Evolutionary conservation across 2,329 filamentous ascomycete genomes (phyloP), one percentile per base, ranked within the genome.

Genomic region (Cercospora zeae-maydis): DNA sequence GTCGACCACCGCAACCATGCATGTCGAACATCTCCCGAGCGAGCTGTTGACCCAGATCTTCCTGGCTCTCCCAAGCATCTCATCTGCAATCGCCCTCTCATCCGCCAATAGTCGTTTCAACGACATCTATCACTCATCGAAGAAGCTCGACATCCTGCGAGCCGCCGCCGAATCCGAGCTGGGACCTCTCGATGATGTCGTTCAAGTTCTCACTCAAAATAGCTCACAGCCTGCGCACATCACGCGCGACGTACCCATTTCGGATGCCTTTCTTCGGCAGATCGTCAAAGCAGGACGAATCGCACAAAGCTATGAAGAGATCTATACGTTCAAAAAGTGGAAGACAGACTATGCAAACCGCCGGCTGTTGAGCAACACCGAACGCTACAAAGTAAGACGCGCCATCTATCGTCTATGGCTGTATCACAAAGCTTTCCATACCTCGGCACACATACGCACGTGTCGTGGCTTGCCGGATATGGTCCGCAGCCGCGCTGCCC

Each of bases 311-410:
- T 87, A 84, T 81, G 82, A 83, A 69, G 78, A 79, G n/a, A 79
- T 87, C n/a, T 88, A 86, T 69, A 84, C 84, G 0, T 79, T 83
- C 71, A 85, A 86, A 74, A 86, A 86, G 72, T 88, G 85, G 85
- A 86, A 85, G 68, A 70, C 77, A 61, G 80, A 85, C 67, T 86
- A 78, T 65, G 81, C 82, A 61, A 77, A 81, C 61, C 81, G 85
- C 9, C 82, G 85, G 9, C 77, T 83, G 2, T 74, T 88, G 53
- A 80, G 78, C 0, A 63, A 66, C 36, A 64, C 76, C 1, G 85
- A 88, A 70, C 78, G 80, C 3, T 81, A 79, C 55, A 76, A 77
- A 5, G 70, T 87, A 10, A 80, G 85, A 10, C 79, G 84, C 42
- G 85, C 85, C 9, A 75, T 86, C 9, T 88, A 87, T 70, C 80